These are phyloP conservation scores for Colletotrichum lindemuthianum DNA, from an alignment of 2,329 filamentous ascomycete genomes.

Conservation along the genomic window DNA sequence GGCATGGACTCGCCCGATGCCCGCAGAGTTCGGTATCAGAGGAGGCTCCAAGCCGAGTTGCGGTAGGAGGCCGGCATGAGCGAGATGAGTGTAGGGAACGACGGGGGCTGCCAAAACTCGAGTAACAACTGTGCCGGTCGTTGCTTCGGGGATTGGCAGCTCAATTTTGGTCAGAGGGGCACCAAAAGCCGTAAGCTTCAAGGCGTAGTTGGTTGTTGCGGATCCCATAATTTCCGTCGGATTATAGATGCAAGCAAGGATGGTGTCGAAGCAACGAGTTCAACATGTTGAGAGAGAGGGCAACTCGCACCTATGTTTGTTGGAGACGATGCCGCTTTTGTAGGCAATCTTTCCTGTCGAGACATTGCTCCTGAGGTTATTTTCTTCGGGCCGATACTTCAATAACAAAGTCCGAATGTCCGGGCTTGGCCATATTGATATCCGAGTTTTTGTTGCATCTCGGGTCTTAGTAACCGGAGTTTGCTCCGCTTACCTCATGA, in stretches of 20 bases:
- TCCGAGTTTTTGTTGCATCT: no score
- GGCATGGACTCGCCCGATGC: conserved; percentile 48
- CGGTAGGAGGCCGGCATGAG: not conserved
- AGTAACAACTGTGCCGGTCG: not conserved
- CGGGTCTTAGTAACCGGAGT: no score
- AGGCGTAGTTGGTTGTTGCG: not conserved
- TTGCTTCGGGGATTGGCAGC: not conserved
- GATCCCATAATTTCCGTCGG: not conserved
- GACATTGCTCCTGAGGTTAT: no score
- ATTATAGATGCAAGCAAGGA: not conserved
- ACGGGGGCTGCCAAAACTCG: not conserved
- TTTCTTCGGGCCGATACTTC: no score
- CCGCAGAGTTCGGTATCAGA: conserved; percentile 45
- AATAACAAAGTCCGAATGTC: no score
- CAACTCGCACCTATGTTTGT: no score
- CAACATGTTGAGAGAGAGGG: no score
- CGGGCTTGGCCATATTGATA: no score
- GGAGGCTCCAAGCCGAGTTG: conserved; percentile 36
- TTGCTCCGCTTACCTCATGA: conserved; percentile 2
- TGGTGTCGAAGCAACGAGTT: no score
- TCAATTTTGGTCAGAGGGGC: not conserved
- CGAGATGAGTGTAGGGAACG: not conserved
- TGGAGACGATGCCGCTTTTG: no score
- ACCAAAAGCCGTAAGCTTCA: not conserved
- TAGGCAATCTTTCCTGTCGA: no score